phyloP scores from a whole-genome alignment of 495 filamentous ascomycete genomes.

The Schizothecium vesticola region DNA sequence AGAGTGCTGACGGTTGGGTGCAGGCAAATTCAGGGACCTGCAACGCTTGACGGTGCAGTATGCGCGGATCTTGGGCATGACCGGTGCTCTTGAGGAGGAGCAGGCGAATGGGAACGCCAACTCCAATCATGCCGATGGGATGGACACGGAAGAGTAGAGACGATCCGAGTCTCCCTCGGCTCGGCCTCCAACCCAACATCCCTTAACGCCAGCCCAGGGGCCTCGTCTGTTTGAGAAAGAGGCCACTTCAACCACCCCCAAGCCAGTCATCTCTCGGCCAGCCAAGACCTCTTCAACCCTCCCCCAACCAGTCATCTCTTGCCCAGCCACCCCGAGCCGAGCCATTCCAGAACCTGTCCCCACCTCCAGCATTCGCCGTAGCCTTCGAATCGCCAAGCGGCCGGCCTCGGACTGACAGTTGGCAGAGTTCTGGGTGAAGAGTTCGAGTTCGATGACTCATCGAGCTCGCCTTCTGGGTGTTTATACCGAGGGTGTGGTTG shows the following conservation, averaged over 20 bases:
- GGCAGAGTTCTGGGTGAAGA: not conserved
- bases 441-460: too few species aligned
- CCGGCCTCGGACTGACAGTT: not conserved
- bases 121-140: constrained; percentile 10
- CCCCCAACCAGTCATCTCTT: not conserved
- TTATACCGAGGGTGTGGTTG: too few species aligned
- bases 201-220: not conserved
- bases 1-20: constrained; percentile 28
- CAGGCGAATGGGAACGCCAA: constrained; percentile 4
- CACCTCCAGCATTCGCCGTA: not conserved
- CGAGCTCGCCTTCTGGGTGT: too few species aligned
- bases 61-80: constrained; percentile 65
- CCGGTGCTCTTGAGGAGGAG: constrained; percentile 46
- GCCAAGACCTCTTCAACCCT: not conserved
- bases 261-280: too few species aligned
- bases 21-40: constrained; percentile 89
- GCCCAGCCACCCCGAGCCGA: not conserved
- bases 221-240: not conserved
- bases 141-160: constrained; percentile 22
- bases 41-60: constrained; percentile 90
- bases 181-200: not conserved
- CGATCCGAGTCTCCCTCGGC: not conserved
- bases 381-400: not conserved
- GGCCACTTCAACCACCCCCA: too few species aligned
- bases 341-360: not conserved